Percentiles rank a stretch among this genome's conserved stretches.
Conservation (phyloP, 257 asterid species). For the Lithospermum erythrorhizon region DNA sequence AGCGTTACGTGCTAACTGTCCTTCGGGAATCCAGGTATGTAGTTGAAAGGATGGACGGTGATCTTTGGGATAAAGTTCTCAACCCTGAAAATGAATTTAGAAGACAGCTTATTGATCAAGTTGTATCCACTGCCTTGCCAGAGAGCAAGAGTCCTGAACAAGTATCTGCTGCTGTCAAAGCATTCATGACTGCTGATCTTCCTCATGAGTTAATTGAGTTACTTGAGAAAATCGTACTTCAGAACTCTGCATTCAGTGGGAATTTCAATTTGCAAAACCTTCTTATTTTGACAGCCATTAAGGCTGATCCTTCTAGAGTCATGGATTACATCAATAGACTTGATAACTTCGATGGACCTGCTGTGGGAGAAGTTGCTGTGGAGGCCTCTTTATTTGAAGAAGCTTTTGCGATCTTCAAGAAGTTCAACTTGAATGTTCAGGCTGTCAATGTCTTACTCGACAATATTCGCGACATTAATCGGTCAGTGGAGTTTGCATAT, state of each 20-base stretch:
- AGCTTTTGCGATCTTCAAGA: constrained; percentile 93
- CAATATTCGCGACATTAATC: constrained; percentile 79
- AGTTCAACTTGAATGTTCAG: constrained; percentile 96
- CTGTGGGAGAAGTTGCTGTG: constrained; percentile 97
- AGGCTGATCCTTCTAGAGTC: constrained; percentile 97
- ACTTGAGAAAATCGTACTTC: constrained; percentile 97
- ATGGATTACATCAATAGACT: constrained; percentile 96
- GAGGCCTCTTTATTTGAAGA: constrained; percentile 92
- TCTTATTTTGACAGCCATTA: constrained; percentile 88
- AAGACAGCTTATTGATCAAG: constrained; percentile 97
- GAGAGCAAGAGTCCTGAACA: constrained; percentile 99
- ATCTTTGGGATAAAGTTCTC: constrained; percentile 93
- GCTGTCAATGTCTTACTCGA: constrained; percentile 90
- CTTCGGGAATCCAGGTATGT: constrained; percentile 55
- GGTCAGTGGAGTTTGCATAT: constrained; percentile 95
- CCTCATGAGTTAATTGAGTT: constrained; percentile 97
- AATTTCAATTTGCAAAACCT: constrained; percentile 93
- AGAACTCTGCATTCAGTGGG: constrained; percentile 96
- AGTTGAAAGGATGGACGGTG: constrained; percentile 97
- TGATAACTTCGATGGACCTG: constrained; percentile 98
- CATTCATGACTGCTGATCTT: constrained; percentile 98
- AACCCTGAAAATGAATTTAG: constrained; percentile 95
- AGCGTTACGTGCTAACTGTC: constrained; percentile 3
- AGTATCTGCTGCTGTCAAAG: constrained; percentile 99
- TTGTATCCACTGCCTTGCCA: constrained; percentile 97